Evolutionary conservation across 768 basidiomycete species (phyloP), one percentile per base, ranked within the genome.

Genomic region (Amanita pallidorosea): DNA sequence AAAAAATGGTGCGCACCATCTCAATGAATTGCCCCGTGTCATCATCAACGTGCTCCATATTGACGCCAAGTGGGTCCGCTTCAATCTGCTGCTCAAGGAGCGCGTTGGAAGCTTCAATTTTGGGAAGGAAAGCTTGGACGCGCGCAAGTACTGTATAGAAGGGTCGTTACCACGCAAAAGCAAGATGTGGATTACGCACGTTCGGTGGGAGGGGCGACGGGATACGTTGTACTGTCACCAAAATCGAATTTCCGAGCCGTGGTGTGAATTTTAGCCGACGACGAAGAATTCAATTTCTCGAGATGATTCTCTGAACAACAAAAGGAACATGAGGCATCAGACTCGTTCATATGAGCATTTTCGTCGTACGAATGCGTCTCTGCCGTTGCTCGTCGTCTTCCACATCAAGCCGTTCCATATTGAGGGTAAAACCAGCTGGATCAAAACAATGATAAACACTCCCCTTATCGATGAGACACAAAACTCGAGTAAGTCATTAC

Each of bases 81-180:
- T 71, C 63, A 8, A 66, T 67, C n/a, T 69, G 69, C 51, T 71
- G 67, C 3, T 70, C 57, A 15, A 87, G 71, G 1, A 72, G 61
- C 2, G 70, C 71, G 56, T 85, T 87, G 2, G 84, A 81, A 11
- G 79, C 81, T 43, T 80, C 75, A 15, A 87, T 67, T 56, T 77
- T 68, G 2, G 84, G 83, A 5, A 88, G 73, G 59, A 88, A 87
- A 0, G 77, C 74, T 60, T 79, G 76, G 3, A 86, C 70, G 15
- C 84, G 77, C 8, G 77, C 70, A 5, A 88, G 67, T 17, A 88
- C 85, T 88, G 55, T 8, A 4, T 45, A 18, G 4, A 18, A 13
- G 38, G 17, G n/a, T 36, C 8, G 12, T 49, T 36, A 41, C 18
- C 9, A 33, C 17, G 49, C 23, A 23, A 45, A 52, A 35, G 20